Conservation (phyloP, 768 basidiomycete species). For the Trichaptum fuscoviolaceum region DNA sequence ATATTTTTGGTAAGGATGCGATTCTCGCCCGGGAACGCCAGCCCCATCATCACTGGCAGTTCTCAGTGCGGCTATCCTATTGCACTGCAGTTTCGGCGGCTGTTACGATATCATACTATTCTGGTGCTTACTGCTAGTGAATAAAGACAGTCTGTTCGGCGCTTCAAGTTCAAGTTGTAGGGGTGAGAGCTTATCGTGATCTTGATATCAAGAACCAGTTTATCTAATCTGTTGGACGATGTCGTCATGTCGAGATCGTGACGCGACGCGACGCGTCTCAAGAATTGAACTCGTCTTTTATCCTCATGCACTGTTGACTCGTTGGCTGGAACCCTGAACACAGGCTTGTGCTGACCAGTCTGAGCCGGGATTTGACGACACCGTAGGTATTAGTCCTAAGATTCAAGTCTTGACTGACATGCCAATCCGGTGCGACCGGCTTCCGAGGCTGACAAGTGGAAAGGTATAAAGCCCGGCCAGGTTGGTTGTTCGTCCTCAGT, state of each 20-base stretch:
- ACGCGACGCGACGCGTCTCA: not conserved
- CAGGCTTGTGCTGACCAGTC: not conserved
- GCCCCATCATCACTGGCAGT: too few relatives aligned
- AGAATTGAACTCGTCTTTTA: not conserved
- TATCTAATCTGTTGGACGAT: not conserved
- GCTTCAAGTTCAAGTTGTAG: too few relatives aligned
- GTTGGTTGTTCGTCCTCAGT: slow-evolving; percentile 15
- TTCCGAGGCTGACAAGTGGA: not conserved
- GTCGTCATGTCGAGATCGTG: not conserved
- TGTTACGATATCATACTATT: too few relatives aligned
- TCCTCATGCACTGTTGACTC: not conserved
- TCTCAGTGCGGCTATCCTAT: too few relatives aligned
- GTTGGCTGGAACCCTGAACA: too few relatives aligned
- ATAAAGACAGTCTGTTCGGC: too few relatives aligned
- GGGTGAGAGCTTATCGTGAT: too few relatives aligned
- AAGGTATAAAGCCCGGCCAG: slow-evolving; percentile 15
- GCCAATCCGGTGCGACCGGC: not conserved
- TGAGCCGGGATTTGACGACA: not conserved
- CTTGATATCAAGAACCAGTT: too few relatives aligned
- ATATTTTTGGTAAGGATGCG: too few relatives aligned
- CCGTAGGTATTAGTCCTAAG: not conserved
- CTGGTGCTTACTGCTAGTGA: too few relatives aligned
- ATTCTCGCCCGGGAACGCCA: too few relatives aligned
- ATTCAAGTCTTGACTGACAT: not conserved
- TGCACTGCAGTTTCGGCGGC: too few relatives aligned